Conservation (phyloP, 2,329 filamentous ascomycete genomes). For the Fusarium siculi region DNA sequence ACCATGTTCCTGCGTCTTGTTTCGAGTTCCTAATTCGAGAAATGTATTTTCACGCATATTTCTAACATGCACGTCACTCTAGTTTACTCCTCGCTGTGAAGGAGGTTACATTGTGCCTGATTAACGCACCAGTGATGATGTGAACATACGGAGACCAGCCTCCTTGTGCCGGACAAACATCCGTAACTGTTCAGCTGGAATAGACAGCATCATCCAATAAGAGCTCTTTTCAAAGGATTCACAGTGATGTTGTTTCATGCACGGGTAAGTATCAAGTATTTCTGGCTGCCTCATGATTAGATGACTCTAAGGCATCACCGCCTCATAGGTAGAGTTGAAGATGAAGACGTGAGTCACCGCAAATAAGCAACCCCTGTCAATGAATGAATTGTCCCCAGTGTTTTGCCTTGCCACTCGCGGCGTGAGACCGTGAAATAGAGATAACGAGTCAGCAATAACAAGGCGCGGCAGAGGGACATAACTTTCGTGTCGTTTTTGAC, state of each 20-base stretch:
- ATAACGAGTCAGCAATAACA: slow-evolving; percentile 17
- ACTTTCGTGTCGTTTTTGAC: not conserved
- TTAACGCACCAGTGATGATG: slow-evolving; percentile 29
- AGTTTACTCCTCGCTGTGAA: not conserved
- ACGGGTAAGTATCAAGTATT: not conserved
- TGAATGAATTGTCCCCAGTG: slow-evolving; percentile 8
- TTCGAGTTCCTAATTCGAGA: not conserved
- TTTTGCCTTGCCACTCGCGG: slow-evolving; percentile 35
- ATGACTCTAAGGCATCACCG: slow-evolving; percentile 20
- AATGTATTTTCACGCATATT: slow-evolving; percentile 3
- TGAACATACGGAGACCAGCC: not conserved
- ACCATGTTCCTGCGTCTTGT: slow-evolving; percentile 5
- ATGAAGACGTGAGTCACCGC: slow-evolving; percentile 30
- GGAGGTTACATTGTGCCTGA: slow-evolving; percentile 35
- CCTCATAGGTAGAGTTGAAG: slow-evolving; percentile 7
- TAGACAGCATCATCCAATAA: slow-evolving; percentile 12
- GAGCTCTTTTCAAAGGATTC: not conserved
- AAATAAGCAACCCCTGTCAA: slow-evolving; percentile 22
- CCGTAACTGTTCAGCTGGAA: not conserved
- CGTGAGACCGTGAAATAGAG: slow-evolving; percentile 22
- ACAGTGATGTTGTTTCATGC: not conserved
- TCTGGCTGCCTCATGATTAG: slow-evolving; percentile 15
- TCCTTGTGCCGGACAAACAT: not conserved
- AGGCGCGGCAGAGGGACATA: slow-evolving; percentile 11
- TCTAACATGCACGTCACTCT: slow-evolving; percentile 18